Conservation (phyloP, 2,329 filamentous ascomycete species). For the Alternaria conjuncta region DNA sequence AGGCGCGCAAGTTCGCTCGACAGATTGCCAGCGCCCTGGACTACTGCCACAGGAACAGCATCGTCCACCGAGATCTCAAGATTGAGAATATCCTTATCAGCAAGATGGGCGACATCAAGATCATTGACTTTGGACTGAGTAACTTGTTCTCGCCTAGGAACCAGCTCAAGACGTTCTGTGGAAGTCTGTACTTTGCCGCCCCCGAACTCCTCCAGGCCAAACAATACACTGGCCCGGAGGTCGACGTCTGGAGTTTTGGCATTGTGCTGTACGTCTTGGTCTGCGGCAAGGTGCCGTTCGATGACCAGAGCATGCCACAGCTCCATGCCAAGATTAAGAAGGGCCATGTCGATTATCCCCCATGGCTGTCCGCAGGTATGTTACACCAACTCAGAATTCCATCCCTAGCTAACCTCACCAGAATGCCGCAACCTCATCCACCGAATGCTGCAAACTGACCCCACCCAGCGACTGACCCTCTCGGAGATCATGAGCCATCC, state of each 20-base stretch:
- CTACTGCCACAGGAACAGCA: constrained; percentile 97
- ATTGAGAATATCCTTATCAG: constrained; percentile 99
- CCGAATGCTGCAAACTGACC: constrained; percentile 94
- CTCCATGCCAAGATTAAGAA: constrained; percentile 99
- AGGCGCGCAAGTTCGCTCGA: constrained; percentile 94
- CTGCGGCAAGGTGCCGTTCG: constrained; percentile 97
- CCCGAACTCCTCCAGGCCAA: constrained; percentile 92
- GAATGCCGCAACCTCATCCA: constrained; percentile 94
- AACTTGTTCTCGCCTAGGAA: constrained; percentile 88
- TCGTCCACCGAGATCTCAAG: constrained; percentile 96
- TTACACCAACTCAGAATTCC: constrained; percentile 9
- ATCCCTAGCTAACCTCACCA: constrained; percentile 47
- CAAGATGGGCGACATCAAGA: constrained; percentile 98
- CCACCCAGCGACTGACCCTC: constrained; percentile 82
- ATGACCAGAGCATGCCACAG: constrained; percentile 98
- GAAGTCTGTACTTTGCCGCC: constrained; percentile 96
- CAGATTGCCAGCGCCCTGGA: constrained; percentile 97
- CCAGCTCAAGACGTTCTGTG: constrained; percentile 95
- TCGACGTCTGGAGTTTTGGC: constrained; percentile 98
- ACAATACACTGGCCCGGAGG: constrained; percentile 94
- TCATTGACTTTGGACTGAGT: constrained; percentile 97
- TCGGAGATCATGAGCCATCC: constrained; percentile 92
- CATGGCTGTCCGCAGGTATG: constrained; percentile 87
- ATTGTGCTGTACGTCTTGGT: constrained; percentile 97
- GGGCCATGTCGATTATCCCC: constrained; percentile 92